Evolutionary conservation across 306 rosid species (phyloP).

Genomic region (Luffa acutangula): DNA sequence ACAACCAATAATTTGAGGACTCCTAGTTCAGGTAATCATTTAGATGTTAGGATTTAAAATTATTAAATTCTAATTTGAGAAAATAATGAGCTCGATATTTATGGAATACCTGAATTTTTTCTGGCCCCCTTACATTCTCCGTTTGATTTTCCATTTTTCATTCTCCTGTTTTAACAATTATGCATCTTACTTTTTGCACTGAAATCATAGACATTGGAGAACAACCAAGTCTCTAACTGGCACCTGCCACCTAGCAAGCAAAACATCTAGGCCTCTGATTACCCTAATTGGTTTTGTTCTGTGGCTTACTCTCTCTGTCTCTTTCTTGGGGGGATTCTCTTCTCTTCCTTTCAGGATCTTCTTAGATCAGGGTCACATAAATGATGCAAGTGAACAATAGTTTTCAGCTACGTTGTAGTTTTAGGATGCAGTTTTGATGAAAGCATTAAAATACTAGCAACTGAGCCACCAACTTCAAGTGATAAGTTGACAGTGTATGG

Average conservation of each 20-base stretch:
- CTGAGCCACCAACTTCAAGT: background rate
- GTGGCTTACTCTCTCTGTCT: background rate
- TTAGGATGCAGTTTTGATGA: background rate
- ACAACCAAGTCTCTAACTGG: background rate
- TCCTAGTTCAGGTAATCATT: constrained; percentile 32
- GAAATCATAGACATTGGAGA: background rate
- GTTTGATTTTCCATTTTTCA: background rate
- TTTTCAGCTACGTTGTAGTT: background rate
- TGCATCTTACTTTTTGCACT: background rate
- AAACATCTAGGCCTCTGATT: background rate
- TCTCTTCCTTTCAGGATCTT: background rate
- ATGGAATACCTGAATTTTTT: background rate
- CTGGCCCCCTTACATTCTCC: background rate
- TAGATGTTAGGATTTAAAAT: background rate
- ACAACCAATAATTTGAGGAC: constrained; percentile 23
- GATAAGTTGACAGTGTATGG: background rate
- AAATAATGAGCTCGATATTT: background rate
- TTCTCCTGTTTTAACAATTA: background rate
- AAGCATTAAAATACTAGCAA: background rate
- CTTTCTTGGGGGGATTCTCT: background rate
- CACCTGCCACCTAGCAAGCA: background rate
- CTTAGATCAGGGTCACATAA: background rate
- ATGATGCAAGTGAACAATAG: background rate
- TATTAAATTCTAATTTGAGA: background rate
- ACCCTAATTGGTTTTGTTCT: background rate